Base-by-base conservation (phyloP, 1,284 basidiomycete species). In the Takashimella tepidaria region DNA sequence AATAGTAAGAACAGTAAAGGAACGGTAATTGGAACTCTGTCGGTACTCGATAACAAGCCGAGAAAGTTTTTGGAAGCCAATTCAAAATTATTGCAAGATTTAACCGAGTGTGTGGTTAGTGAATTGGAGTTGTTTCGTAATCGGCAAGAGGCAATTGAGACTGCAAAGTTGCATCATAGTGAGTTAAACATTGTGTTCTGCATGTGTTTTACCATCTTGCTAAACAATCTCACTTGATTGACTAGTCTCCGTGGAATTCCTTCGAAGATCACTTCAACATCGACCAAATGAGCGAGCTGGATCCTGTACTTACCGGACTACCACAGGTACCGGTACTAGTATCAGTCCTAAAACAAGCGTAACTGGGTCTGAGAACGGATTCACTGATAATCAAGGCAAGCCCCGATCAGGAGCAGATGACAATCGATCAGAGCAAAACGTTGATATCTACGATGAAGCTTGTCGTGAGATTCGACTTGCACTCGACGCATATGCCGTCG, bases 161-260 rank as follows among this genome's bases (percentile, higher is more conserved):
- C 57, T 42, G 60, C 63, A 20, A 62, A 63, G 47, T 43, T 73
- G 46, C 70, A 73, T 46, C 67, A 71, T 52, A 69, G 67, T 69
- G 37, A 50, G 63, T 66, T 16, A n/a, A n/a, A n/a, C n/a, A n/a
- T n/a, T n/a, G n/a, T n/a, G n/a, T n/a, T n/a, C n/a, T n/a, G n/a
- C n/a, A n/a, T n/a, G n/a, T n/a, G n/a, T n/a, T n/a, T n/a, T n/a
- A n/a, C n/a, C n/a, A n/a, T 45, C 25, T 41, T 10, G 10, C 22
- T 40, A 23, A 41, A 3, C 0, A 10, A 16, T 19, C 40, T 53
- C 1, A 37, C 44, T 40, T 50, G 53, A 37, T 53, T 45, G 12
- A 24, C 5, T 41, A 69, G 67, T 69, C 24, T 70, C 70, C 19
- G 70, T 73, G 20, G 67, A 73, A 37, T 73, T 73, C 50, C 57